phyloP scores from a whole-genome alignment of 73 alveolate species.

The Durusdinium trenchii region DNA sequence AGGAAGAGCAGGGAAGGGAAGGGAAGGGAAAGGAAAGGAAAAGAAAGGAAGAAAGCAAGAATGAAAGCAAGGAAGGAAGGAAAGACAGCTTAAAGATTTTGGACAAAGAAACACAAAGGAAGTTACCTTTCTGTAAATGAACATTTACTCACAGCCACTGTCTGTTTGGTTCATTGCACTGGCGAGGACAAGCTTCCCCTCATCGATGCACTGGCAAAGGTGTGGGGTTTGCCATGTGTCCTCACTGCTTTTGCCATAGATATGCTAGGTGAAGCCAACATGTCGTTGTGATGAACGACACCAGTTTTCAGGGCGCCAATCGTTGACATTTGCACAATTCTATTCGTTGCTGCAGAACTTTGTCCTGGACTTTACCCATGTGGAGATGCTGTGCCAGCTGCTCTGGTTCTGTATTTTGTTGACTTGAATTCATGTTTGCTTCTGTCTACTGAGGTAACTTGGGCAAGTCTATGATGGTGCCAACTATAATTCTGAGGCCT shows the following conservation, averaged over 20 bases:
- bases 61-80: no score
- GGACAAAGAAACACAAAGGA: background rate
- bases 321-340: background rate
- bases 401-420: background rate
- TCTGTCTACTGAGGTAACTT: background rate
- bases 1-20: no score
- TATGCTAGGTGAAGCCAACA: background rate
- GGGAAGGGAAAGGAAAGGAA: no score
- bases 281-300: background rate
- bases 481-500: slow-evolving; percentile 35
- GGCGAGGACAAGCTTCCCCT: slow-evolving; percentile 66
- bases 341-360: background rate
- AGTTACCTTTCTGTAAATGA: background rate
- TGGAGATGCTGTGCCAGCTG: slow-evolving; percentile 42
- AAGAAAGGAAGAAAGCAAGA: no score
- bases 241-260: no score
- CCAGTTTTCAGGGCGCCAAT: background rate
- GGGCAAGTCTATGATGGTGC: slow-evolving; percentile 56
- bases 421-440: background rate
- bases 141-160: no score
- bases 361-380: slow-evolving; percentile 22
- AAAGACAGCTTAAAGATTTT: no score
- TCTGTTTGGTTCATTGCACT: background rate
- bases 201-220: slow-evolving; percentile 78
- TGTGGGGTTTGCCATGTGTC: no score